phyloP scores from a whole-genome alignment of 495 filamentous ascomycete genomes.

The Cercophora samala region DNA sequence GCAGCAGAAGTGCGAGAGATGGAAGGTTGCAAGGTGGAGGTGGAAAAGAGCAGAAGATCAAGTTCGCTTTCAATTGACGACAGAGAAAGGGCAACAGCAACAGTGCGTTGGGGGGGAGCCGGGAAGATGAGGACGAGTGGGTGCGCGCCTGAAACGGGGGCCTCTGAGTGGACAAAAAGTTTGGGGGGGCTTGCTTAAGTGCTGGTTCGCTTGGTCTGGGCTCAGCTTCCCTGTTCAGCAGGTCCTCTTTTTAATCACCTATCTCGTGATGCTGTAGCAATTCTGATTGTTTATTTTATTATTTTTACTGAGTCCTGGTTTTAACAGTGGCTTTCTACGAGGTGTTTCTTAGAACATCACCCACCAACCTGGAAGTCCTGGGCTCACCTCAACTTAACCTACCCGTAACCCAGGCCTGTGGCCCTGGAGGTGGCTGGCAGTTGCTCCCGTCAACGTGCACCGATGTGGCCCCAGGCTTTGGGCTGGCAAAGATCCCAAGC shows the following conservation, averaged over 20 bases:
- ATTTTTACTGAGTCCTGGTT: background rate
- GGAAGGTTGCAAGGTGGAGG: constrained; percentile 23
- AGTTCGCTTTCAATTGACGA: constrained; percentile 33
- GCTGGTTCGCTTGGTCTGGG: constrained; percentile 29
- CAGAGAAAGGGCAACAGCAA: constrained; percentile 30
- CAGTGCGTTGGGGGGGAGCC: constrained; percentile 41
- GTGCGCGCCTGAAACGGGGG: constrained; percentile 16
- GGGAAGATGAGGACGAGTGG: constrained; percentile 38
- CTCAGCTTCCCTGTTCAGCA: constrained; percentile 11
- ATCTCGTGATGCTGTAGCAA: background rate
- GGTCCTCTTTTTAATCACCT: background rate
- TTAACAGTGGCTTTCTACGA: background rate
- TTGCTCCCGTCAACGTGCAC: background rate
- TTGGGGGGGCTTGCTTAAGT: constrained; percentile 25
- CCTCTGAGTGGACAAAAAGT: constrained; percentile 30
- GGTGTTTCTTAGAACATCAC: background rate
- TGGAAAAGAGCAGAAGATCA: constrained; percentile 33
- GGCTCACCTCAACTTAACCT: too few relatives aligned
- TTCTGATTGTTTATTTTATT: background rate
- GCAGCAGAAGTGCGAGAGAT: constrained; percentile 24
- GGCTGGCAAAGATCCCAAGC: background rate
- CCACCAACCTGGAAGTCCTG: too few relatives aligned
- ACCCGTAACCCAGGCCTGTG: too few relatives aligned
- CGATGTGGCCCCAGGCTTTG: background rate
- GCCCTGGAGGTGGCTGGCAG: background rate